Evolutionary conservation across 345 rosid genomes (phyloP), one percentile per base, ranked within the genome.

Genomic region (Leavenworthia alabamica): DNA sequence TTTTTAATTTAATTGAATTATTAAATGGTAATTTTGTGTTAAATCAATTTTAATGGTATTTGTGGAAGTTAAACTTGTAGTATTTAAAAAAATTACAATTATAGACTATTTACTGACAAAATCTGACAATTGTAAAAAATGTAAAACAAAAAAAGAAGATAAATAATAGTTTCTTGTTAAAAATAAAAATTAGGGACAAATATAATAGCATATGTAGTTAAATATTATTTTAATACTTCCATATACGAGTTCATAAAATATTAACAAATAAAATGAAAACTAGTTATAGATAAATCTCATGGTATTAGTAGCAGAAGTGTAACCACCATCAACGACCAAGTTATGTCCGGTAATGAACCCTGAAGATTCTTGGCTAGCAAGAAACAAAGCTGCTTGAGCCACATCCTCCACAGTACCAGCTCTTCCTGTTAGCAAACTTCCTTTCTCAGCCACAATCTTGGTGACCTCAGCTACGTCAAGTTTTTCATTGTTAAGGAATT

Each of bases 341-440:
- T 90, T 90, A 54, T 90, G 94, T 50, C 79, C 93, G 16, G 93
- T 88, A 23, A 87, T 66, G 43, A 76, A 90, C 3, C 90, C 89
- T 0, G 97, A 56, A 0, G 91, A 51, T 3, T 85, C 88, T 2
- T 82, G 79, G 22, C 83, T 76, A 1, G 86, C 94, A 9, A 88
- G 80, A 62, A 88, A 90, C 73, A 90, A 11, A 4, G 86, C 91
- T 13, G 85, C 96, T 20, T 72, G 52, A 8, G 97, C 96, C 15
- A 81, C 83, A 46, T 84, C 91, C 45, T 85, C 93, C 4, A 70
- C 73, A 3, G 43, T 76, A n/a, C 75, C 82, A 6, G 80, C 56
- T 62, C 82, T 81, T 42, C 94, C 89, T 0, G 51, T 66, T 44
- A 88, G 32, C 46, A 90, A 78, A 62, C 97, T 90, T 14, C 90